Percentiles rank a stretch among this genome's conserved stretches.
Evolutionary conservation across 208 protist species (phyloP).

Genomic region (Phytomonas serpens): DNA sequence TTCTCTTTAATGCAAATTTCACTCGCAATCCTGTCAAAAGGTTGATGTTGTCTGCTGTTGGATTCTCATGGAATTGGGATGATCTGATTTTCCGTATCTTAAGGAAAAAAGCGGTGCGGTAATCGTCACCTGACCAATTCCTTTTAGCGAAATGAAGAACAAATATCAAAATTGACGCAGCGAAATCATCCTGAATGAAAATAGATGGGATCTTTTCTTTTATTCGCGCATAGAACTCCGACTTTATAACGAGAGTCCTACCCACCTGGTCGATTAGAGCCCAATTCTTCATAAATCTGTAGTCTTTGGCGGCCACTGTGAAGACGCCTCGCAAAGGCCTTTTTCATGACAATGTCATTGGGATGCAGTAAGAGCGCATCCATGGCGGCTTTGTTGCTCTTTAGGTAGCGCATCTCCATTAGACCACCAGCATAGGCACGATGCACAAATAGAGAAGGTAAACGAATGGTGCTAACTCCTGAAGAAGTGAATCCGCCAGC

Average conservation of each 20-base stretch:
- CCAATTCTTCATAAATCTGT: constrained; percentile 55
- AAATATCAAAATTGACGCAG: neutral
- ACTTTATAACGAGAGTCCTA: neutral
- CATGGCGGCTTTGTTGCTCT: constrained; percentile 53
- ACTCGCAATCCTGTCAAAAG: neutral
- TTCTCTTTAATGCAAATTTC: neutral
- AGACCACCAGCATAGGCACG: constrained; percentile 52
- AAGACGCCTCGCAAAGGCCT: constrained; percentile 57
- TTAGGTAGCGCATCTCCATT: constrained; percentile 61
- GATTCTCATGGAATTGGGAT: neutral
- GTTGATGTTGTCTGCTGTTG: neutral
- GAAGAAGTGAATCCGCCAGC: neutral
- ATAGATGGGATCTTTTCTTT: neutral
- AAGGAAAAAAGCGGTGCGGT: neutral
- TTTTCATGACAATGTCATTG: constrained; percentile 68
- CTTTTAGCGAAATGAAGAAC: neutral
- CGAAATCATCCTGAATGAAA: neutral
- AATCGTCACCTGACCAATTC: neutral
- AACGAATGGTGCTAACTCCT: constrained; percentile 9
- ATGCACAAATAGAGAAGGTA: constrained; percentile 63
- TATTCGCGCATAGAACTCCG: neutral
- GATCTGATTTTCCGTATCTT: neutral
- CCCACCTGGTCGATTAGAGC: neutral
- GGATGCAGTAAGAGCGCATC: constrained; percentile 74
- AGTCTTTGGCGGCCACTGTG: constrained; percentile 44